Evolutionary conservation across 2,329 filamentous ascomycete genomes (phyloP).

Genomic region (Microcyclospora tardicrescens): DNA sequence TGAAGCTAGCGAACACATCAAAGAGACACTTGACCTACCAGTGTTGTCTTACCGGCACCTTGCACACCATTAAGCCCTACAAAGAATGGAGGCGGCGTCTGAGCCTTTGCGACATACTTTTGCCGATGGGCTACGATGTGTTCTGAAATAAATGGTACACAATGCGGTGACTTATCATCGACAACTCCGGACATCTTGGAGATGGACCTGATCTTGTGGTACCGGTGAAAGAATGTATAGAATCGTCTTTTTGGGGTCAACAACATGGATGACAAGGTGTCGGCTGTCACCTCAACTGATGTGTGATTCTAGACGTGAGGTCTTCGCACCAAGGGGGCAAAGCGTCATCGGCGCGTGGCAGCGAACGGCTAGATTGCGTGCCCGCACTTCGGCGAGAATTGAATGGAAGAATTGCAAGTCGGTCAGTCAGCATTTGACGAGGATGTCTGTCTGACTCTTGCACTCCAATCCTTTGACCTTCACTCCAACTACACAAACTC

Average conservation of each 20-base stretch:
- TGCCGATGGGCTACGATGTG: slow-evolving; percentile 41
- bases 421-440: too few species aligned
- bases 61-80: slow-evolving; percentile 85
- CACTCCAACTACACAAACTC: too few species aligned
- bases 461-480: too few species aligned
- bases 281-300: too few species aligned
- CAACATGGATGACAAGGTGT: background rate
- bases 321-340: too few species aligned
- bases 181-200: slow-evolving; percentile 40
- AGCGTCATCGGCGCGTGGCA: too few species aligned
- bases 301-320: too few species aligned
- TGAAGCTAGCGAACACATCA: background rate
- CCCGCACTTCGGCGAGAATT: too few species aligned
- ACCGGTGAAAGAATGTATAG: background rate
- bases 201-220: too few species aligned
- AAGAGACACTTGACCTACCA: slow-evolving; percentile 40
- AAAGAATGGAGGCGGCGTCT: slow-evolving; percentile 53
- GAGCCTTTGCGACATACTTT: slow-evolving; percentile 23
- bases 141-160: slow-evolving; percentile 62
- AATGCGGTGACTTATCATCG: slow-evolving; percentile 68
- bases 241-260: background rate
- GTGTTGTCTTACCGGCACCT: slow-evolving; percentile 82
- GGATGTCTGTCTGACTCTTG: too few species aligned
- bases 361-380: too few species aligned
- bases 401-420: too few species aligned